Evolutionary conservation across 2,329 filamentous ascomycete genomes (phyloP).

Genomic region (Neoscytalidium dimidiatum): DNA sequence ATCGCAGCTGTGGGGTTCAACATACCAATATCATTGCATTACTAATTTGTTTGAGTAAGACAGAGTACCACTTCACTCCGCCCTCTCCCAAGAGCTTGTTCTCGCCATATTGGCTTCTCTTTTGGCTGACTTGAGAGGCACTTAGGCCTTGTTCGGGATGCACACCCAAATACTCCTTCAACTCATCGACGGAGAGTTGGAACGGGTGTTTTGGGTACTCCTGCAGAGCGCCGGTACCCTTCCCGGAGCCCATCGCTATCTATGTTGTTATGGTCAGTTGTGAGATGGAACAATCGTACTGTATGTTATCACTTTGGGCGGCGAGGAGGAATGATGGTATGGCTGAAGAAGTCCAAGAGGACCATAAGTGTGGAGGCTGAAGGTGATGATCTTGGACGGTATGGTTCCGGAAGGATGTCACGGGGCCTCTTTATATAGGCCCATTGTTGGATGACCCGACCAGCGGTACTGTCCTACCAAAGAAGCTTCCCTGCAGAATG

Average conservation of each 20-base stretch:
- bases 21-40: constrained; percentile 40
- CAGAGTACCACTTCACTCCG: constrained; percentile 25
- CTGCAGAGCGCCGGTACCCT: constrained; percentile 17
- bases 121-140: constrained; percentile 20
- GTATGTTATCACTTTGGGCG: not conserved
- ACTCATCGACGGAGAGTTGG: constrained; percentile 22
- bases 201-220: constrained; percentile 27
- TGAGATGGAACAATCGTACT: not conserved
- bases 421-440: constrained; percentile 2
- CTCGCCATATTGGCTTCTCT: constrained; percentile 24
- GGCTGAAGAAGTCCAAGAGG: constrained; percentile 11
- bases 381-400: not conserved
- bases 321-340: constrained; percentile 1
- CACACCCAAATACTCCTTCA: constrained; percentile 20
- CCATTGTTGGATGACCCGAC: not conserved
- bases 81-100: constrained; percentile 26
- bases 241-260: constrained; percentile 22
- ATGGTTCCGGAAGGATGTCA: not conserved
- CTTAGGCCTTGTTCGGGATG: constrained; percentile 24
- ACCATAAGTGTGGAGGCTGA: not conserved
- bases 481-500: constrained; percentile 14
- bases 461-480: not conserved
- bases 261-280: not conserved
- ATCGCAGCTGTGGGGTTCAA: not conserved
- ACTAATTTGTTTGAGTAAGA: constrained; percentile 37